Conservation (phyloP, 1,284 basidiomycete genomes). For the Paramarasmius palmivorus region DNA sequence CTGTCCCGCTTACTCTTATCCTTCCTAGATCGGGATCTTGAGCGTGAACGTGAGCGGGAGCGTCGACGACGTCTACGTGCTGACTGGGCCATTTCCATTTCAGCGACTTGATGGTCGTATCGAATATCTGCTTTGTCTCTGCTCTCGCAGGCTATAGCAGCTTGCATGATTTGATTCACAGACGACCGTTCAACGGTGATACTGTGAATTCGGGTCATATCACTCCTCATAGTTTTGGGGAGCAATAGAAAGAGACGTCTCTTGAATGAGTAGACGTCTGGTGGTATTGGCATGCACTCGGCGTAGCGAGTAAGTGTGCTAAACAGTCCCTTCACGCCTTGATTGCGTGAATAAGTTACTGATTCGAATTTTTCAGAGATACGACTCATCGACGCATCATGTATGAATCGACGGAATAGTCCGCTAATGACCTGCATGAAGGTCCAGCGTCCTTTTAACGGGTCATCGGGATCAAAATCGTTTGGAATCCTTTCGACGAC, state of each 20-base stretch:
- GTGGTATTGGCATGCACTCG: not conserved
- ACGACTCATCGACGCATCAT: not conserved
- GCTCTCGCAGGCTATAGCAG: not conserved
- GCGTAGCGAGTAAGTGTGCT: not conserved
- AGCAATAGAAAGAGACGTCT: no score
- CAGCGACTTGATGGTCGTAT: not conserved
- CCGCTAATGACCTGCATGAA: not conserved
- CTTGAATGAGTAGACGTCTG: not conserved
- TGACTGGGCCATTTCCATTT: no score
- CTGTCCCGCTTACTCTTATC: not conserved
- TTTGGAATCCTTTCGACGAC: slow-evolving; percentile 7
- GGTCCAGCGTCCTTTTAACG: slow-evolving; percentile 3
- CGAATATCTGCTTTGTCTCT: not conserved
- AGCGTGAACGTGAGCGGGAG: not conserved
- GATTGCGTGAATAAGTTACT: not conserved
- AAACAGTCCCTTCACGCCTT: not conserved
- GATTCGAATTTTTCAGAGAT: not conserved
- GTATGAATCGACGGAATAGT: not conserved
- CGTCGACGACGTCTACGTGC: no score
- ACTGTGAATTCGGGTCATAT: not conserved
- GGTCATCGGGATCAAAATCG: not conserved
- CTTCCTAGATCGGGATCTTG: not conserved
- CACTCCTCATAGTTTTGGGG: not conserved
- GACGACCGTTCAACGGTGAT: not conserved
- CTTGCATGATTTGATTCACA: not conserved